Conservation (phyloP, 2,329 filamentous ascomycete species). For the Ophiostoma ulmi region DNA sequence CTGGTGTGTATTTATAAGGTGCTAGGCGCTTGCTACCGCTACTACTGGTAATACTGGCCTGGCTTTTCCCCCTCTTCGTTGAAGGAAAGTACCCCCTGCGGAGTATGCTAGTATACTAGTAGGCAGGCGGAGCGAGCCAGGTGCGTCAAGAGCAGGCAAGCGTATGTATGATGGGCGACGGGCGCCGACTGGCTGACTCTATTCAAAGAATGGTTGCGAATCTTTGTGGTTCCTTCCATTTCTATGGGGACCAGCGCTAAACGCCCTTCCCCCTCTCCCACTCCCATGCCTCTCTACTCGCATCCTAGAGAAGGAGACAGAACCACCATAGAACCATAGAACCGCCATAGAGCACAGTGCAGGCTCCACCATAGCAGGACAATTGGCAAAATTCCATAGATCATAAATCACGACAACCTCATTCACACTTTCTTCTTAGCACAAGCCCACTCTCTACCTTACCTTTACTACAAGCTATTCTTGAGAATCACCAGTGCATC, state of each 20-base stretch:
- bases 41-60: background rate
- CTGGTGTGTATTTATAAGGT: no score
- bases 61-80: constrained; percentile 11
- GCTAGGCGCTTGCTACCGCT: background rate
- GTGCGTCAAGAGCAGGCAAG: background rate
- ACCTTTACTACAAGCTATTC: background rate
- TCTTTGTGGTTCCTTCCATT: constrained; percentile 31
- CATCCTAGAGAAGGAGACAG: constrained; percentile 16
- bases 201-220: constrained; percentile 17
- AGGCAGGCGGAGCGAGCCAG: background rate
- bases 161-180: background rate
- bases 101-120: background rate
- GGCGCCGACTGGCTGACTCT: background rate
- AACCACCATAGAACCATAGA: background rate
- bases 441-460: background rate
- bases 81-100: background rate
- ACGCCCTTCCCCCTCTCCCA: background rate
- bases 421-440: constrained; percentile 19
- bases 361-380: constrained; percentile 29
- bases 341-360: background rate
- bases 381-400: constrained; percentile 23
- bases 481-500: background rate
- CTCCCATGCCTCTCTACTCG: constrained; percentile 1
- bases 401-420: constrained; percentile 23
- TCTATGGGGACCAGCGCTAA: constrained; percentile 14